A percentile compares a stretch with the other conserved stretches of the same genome.
These are phyloP conservation scores for Corymbia citriodora DNA, from an alignment of 441 rosid genomes.

Conservation along the genomic window DNA sequence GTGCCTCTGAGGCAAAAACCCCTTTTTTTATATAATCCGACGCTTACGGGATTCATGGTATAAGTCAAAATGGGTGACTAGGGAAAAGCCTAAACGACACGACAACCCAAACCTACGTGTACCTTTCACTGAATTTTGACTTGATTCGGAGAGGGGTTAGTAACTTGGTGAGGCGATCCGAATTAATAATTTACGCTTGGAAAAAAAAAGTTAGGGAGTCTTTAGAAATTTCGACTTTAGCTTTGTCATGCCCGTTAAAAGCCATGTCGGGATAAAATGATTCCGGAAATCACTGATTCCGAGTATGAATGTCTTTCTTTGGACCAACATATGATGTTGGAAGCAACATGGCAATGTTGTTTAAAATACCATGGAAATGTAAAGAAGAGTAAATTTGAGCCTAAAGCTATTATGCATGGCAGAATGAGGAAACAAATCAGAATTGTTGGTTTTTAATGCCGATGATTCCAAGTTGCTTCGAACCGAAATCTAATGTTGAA, in stretches of 20 bases:
- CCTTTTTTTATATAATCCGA: not conserved
- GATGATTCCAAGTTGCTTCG: not conserved
- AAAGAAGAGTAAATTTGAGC: not conserved
- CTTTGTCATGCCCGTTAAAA: not conserved
- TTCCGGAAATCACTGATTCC: not conserved
- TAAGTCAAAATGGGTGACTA: not conserved
- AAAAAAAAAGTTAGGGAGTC: too few species aligned
- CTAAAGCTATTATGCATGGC: not conserved
- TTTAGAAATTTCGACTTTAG: not conserved
- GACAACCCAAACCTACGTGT: not conserved
- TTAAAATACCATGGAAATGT: not conserved
- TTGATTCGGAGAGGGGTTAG: not conserved
- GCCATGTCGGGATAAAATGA: rapidly evolving
- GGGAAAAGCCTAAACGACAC: not conserved
- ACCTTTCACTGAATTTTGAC: not conserved
- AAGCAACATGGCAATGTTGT: too few species aligned
- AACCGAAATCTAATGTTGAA: not conserved
- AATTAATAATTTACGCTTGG: rapidly evolving
- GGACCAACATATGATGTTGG: not conserved
- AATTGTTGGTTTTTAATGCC: rapidly evolving
- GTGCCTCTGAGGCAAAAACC: not conserved
- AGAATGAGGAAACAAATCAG: not conserved
- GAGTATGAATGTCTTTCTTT: not conserved
- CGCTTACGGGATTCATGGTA: not conserved
- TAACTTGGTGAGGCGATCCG: not conserved